Conservation (phyloP, 108 stramenopile genomes). For the Schizochytrium sp. region DNA sequence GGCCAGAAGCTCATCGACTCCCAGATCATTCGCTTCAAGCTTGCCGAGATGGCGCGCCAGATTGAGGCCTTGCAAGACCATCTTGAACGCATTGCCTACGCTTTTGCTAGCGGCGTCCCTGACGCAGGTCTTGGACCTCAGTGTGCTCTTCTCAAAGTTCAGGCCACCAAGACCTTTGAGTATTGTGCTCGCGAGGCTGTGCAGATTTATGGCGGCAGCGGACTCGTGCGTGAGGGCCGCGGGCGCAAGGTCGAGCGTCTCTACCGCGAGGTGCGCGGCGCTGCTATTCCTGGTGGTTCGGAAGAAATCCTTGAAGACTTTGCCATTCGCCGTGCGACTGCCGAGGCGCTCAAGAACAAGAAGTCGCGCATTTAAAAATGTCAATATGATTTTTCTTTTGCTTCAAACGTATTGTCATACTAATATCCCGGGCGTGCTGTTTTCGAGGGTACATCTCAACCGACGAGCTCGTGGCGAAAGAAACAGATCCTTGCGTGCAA, state of each 20-base stretch:
- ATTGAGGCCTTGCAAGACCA: not conserved
- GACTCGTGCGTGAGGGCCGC: not conserved
- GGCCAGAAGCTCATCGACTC: constrained; percentile 25
- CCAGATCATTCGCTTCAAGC: constrained; percentile 36
- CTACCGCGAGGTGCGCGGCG: not conserved
- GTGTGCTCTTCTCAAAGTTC: constrained; percentile 1
- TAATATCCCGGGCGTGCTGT: not conserved
- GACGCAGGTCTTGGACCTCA: not conserved
- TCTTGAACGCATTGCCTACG: not conserved
- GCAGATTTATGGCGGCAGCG: not conserved
- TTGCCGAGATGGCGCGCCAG: constrained; percentile 40
- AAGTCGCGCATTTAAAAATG: not conserved
- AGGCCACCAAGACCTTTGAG: not conserved
- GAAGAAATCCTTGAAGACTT: not conserved
- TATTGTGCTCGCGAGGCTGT: constrained; percentile 15
- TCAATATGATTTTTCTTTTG: not conserved
- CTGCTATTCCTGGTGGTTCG: not conserved
- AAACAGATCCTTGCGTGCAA: too few relatives aligned
- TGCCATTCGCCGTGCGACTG: not conserved
- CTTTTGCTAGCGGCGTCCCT: not conserved
- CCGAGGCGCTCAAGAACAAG: not conserved
- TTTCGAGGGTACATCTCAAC: too few relatives aligned
- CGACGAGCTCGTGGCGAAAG: too few relatives aligned
- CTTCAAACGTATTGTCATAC: not conserved
- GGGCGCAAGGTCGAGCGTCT: not conserved